These are phyloP conservation scores for Phytopythium aichiense DNA, from an alignment of 352 stramenopile genomes.

Conservation along the genomic window DNA sequence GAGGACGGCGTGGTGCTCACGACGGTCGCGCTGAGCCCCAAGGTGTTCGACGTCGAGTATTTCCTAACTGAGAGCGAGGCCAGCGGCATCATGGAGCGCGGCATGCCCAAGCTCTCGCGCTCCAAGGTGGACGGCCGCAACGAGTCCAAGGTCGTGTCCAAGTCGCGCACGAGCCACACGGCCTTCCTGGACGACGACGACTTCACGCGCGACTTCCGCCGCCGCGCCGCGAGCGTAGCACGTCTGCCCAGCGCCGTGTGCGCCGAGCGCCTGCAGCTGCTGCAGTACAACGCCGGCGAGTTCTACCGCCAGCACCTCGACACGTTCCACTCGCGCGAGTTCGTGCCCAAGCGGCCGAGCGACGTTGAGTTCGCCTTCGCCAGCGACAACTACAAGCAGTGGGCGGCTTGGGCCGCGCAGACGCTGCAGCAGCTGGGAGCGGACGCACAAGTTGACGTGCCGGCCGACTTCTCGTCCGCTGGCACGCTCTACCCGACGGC, in stretches of 20 bases:
- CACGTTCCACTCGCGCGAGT: constrained; percentile 73
- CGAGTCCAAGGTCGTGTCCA: constrained; percentile 53
- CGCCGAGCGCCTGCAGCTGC: constrained; percentile 67
- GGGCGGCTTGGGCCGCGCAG: constrained; percentile 50
- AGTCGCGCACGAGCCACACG: constrained; percentile 75
- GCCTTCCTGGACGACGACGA: constrained; percentile 60
- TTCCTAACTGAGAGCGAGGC: constrained; percentile 62
- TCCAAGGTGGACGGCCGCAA: constrained; percentile 72
- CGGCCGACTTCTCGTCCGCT: constrained; percentile 54
- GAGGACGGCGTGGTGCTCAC: constrained; percentile 70
- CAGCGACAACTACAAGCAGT: constrained; percentile 59
- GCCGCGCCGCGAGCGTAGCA: constrained; percentile 49
- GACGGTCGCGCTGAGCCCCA: constrained; percentile 58
- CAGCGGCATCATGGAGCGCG: constrained; percentile 48
- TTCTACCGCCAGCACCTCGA: constrained; percentile 86
- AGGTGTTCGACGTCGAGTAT: constrained; percentile 71
- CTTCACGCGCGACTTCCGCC: constrained; percentile 76
- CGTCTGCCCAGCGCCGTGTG: constrained; percentile 69
- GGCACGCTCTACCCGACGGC: constrained; percentile 51
- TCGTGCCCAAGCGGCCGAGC: constrained; percentile 46
- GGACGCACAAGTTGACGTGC: constrained; percentile 25
- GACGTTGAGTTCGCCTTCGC: constrained; percentile 17
- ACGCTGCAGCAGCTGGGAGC: constrained; percentile 37
- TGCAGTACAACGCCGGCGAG: constrained; percentile 74
- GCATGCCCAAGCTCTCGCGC: constrained; percentile 43